Conservation (phyloP, 768 basidiomycete genomes). For the Termitomyces sp. region DNA sequence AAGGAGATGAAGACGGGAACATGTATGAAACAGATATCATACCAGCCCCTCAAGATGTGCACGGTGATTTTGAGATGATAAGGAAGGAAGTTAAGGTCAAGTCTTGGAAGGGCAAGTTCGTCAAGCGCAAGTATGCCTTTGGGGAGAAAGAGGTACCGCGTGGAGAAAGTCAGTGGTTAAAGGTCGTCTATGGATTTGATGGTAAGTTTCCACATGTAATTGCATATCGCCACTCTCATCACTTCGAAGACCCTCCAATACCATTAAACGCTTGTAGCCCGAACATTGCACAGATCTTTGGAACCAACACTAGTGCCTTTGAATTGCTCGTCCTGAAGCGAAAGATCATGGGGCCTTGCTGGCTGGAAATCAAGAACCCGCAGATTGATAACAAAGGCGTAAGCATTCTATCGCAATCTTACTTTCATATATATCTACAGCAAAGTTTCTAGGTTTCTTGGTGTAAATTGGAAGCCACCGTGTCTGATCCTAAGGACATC, state of each 20-base stretch:
- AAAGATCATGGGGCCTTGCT: conserved; percentile 99
- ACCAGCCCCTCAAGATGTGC: conserved; percentile 69
- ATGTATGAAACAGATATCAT: conserved; percentile 72
- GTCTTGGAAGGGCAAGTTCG: conserved; percentile 78
- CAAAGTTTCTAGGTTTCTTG: conserved; percentile 73
- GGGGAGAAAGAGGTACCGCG: conserved; percentile 80
- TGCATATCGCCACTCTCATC: not conserved
- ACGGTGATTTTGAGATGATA: conserved; percentile 78
- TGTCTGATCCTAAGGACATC: conserved; percentile 84
- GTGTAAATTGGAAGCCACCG: conserved; percentile 91
- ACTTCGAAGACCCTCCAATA: conserved; percentile 61
- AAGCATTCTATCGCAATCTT: conserved; percentile 23
- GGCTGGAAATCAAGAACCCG: conserved; percentile 83
- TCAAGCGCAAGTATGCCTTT: conserved; percentile 90
- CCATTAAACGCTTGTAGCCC: conserved; percentile 72
- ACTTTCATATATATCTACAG: not conserved
- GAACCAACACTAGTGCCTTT: conserved; percentile 89
- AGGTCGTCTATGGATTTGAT: conserved; percentile 88
- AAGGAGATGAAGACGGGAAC: conserved; percentile 53
- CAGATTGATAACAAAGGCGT: conserved; percentile 78
- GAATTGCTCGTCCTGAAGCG: conserved; percentile 91
- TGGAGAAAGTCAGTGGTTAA: conserved; percentile 83
- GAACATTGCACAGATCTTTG: conserved; percentile 85
- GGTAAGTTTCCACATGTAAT: conserved; percentile 42
- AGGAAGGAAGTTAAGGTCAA: conserved; percentile 70